Evolutionary conservation across 2,329 filamentous ascomycete species (phyloP).

Genomic region (Didymella keratinophila): DNA sequence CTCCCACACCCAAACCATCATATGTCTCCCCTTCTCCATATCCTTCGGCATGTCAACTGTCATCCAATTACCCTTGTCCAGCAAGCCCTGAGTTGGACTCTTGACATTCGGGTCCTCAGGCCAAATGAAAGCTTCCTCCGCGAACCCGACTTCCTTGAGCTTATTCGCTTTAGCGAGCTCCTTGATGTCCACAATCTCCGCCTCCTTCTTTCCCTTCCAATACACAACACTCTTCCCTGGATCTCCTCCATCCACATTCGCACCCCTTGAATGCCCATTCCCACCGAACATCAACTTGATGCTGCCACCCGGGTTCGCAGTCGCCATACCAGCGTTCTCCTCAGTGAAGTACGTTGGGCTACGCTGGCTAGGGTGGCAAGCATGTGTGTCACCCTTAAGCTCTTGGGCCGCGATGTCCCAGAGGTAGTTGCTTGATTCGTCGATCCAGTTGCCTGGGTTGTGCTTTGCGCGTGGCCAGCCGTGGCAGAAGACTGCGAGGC

Average conservation of each 20-base stretch:
- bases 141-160: slow-evolving; percentile 32
- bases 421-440: slow-evolving; percentile 31
- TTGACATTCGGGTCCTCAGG: slow-evolving; percentile 29
- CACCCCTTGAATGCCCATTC: slow-evolving; percentile 36
- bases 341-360: slow-evolving; percentile 21
- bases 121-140: slow-evolving; percentile 32
- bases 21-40: slow-evolving; percentile 37
- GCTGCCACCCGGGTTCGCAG: slow-evolving; percentile 20
- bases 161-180: slow-evolving; percentile 31
- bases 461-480: slow-evolving; percentile 35
- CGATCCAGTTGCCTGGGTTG: slow-evolving; percentile 36
- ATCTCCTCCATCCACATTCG: slow-evolving; percentile 30
- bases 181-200: slow-evolving; percentile 31
- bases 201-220: slow-evolving; percentile 30
- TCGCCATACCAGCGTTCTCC: slow-evolving; percentile 32
- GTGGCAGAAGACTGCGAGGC: slow-evolving; percentile 30
- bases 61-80: slow-evolving; percentile 42
- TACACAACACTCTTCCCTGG: slow-evolving; percentile 23
- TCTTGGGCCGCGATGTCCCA: slow-evolving; percentile 19
- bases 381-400: slow-evolving; percentile 27
- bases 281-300: slow-evolving; percentile 40
- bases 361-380: slow-evolving; percentile 30
- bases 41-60: slow-evolving; percentile 31
- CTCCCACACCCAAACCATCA: slow-evolving; percentile 41
- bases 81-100: slow-evolving; percentile 24